Percentiles rank a stretch among this genome's conserved stretches.
Evolutionary conservation across 2,329 filamentous ascomycete species (phyloP).

Genomic region (Colletotrichum sp.): DNA sequence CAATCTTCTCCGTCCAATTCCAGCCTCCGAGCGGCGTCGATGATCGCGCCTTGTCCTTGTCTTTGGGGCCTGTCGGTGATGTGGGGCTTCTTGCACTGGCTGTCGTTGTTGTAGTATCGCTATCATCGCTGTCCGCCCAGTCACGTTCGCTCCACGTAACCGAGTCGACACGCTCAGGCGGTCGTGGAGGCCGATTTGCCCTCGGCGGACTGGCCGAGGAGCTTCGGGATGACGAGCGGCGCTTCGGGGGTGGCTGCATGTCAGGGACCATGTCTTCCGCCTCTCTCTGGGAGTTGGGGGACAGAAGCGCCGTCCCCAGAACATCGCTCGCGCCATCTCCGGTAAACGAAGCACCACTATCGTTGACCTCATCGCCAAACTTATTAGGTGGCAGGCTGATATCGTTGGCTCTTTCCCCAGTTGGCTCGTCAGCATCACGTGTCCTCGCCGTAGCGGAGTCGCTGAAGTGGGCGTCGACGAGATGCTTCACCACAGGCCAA

Average conservation of each 20-base stretch:
- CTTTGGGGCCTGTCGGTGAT: slow-evolving; percentile 18
- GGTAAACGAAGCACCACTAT: slow-evolving; percentile 24
- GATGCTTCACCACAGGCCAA: slow-evolving; percentile 95
- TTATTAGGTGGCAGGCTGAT: slow-evolving; percentile 59
- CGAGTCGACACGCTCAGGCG: slow-evolving; percentile 47
- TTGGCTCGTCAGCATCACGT: slow-evolving; percentile 70
- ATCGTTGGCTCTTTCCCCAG: slow-evolving; percentile 72
- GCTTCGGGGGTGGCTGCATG: slow-evolving; percentile 36
- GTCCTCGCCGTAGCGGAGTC: slow-evolving; percentile 71
- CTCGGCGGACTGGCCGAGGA: slow-evolving; percentile 16
- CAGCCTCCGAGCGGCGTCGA: slow-evolving; percentile 37
- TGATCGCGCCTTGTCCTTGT: slow-evolving; percentile 23
- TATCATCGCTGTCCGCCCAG: slow-evolving; percentile 61
- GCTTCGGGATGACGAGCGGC: slow-evolving; percentile 8
- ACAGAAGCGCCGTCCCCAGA: slow-evolving; percentile 31
- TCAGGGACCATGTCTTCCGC: slow-evolving; percentile 52
- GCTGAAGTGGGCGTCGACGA: slow-evolving; percentile 93
- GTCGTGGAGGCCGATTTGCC: neutral
- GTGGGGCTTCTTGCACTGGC: slow-evolving; percentile 8
- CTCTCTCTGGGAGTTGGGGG: slow-evolving; percentile 30
- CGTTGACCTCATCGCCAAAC: slow-evolving; percentile 70
- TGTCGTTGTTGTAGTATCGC: slow-evolving; percentile 33
- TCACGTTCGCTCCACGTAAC: slow-evolving; percentile 71
- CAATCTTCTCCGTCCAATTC: slow-evolving; percentile 63
- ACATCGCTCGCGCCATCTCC: slow-evolving; percentile 8